Conservation (phyloP, 208 protist genomes). For the Crithidia sp. region DNA sequence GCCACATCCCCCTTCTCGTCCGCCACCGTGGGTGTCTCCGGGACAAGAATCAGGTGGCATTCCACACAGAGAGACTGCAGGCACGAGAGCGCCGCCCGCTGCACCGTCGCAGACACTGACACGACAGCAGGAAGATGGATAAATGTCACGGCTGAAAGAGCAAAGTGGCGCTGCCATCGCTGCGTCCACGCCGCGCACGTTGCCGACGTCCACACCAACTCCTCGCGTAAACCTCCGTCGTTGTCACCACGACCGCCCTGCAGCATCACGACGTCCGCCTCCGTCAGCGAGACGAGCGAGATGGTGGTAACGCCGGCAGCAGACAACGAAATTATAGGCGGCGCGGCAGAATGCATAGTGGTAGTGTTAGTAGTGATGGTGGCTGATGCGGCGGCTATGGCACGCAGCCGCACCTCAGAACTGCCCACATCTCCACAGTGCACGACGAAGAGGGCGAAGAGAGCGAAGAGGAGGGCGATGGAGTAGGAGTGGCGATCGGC, state of each 20-base stretch:
- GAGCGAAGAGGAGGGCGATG: constrained; percentile 11
- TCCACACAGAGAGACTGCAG: constrained; percentile 7
- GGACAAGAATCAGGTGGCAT: constrained; percentile 9
- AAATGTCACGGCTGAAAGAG: constrained; percentile 18
- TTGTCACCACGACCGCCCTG: constrained; percentile 4
- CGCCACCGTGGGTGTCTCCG: not conserved
- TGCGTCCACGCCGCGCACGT: not conserved
- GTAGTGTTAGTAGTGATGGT: too few relatives aligned
- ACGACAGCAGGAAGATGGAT: not conserved
- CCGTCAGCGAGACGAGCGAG: constrained; percentile 14
- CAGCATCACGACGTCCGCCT: constrained; percentile 18
- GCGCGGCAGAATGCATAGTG: too few relatives aligned
- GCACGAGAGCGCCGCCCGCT: constrained; percentile 1
- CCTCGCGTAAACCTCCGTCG: not conserved
- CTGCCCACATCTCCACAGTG: constrained; percentile 7
- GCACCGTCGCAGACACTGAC: not conserved
- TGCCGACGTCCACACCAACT: not conserved
- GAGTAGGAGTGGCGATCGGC: constrained; percentile 26
- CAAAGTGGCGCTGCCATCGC: constrained; percentile 25
- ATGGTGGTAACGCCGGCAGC: constrained; percentile 1
- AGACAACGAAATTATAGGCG: too few relatives aligned
- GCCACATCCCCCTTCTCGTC: not conserved
- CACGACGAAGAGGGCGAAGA: constrained; percentile 17
- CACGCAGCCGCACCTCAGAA: constrained; percentile 14
- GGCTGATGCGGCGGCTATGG: not conserved